phyloP scores from a whole-genome alignment of 805 yeast species.

The Sugiyamaella smithiae region DNA sequence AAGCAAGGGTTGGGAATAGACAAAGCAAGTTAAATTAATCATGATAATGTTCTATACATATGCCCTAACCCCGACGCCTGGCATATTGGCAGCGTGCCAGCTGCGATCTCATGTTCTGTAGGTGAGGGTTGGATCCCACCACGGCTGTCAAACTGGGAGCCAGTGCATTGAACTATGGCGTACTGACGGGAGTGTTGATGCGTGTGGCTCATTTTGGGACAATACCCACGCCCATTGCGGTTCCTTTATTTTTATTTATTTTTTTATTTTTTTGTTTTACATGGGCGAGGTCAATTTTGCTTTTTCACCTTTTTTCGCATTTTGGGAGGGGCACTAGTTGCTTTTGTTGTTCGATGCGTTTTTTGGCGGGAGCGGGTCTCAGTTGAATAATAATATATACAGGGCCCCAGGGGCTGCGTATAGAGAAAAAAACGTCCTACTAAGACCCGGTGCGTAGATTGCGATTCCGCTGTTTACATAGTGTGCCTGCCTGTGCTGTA shows the following conservation, averaged over 20 bases:
- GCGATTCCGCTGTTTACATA: too few species aligned
- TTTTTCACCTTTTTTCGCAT: too few species aligned
- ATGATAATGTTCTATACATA: conserved; percentile 4
- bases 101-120: neutral
- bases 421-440: too few species aligned
- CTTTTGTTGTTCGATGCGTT: conserved; percentile 6
- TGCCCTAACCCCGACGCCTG: conserved; percentile 2
- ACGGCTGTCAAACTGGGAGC: conserved; percentile 5
- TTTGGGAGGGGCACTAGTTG: neutral
- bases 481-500: too few species aligned
- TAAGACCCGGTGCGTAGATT: too few species aligned
- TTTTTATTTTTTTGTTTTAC: neutral
- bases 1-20: neutral
- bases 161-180: too few species aligned
- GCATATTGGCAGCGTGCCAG: neutral
- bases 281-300: neutral
- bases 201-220: neutral
- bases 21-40: neutral
- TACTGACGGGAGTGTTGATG: too few species aligned
- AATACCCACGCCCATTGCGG: conserved; percentile 4
- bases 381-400: neutral
- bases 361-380: neutral
- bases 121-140: conserved; percentile 4
- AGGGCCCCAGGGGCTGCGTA: neutral
- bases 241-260: neutral